phyloP scores from a whole-genome alignment of 1,284 basidiomycete species.

The Xerocomus cyaneibrunnescens region DNA sequence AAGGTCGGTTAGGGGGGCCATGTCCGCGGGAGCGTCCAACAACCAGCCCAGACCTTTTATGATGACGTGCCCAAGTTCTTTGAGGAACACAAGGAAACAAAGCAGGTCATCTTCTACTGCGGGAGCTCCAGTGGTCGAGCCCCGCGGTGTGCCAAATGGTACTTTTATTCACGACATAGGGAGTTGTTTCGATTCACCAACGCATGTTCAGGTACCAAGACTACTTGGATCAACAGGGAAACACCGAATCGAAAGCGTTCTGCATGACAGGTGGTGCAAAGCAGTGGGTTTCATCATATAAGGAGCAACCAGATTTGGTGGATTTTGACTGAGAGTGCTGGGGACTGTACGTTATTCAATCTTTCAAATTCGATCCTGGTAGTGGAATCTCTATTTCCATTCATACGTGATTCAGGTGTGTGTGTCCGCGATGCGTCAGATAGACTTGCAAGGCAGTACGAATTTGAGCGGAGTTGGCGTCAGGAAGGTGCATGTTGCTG shows the following conservation, averaged over 20 bases:
- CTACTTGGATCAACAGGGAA: constrained; percentile 25
- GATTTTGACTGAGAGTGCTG: constrained; percentile 20
- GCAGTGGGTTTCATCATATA: constrained; percentile 23
- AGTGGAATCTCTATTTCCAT: too few relatives aligned
- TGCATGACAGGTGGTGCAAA: constrained; percentile 28
- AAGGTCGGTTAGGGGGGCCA: constrained; percentile 29
- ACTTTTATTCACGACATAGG: not conserved
- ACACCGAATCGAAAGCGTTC: constrained; percentile 23
- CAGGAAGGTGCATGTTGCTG: too few relatives aligned
- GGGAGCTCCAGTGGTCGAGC: constrained; percentile 30
- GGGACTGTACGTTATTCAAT: too few relatives aligned
- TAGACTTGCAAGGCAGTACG: too few relatives aligned
- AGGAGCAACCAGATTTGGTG: constrained; percentile 17
- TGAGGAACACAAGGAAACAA: constrained; percentile 17
- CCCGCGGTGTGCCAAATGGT: constrained; percentile 34
- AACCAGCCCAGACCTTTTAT: constrained; percentile 31
- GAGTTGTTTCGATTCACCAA: not conserved
- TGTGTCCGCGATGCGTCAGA: too few relatives aligned
- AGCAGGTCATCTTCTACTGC: constrained; percentile 35
- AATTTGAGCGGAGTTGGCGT: too few relatives aligned
- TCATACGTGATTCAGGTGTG: too few relatives aligned
- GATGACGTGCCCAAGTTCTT: constrained; percentile 23
- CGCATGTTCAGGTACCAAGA: constrained; percentile 33
- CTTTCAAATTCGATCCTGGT: too few relatives aligned
- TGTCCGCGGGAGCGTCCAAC: constrained; percentile 31